Conservation (phyloP, 2,329 filamentous ascomycete species). For the Sporothrix humicola region DNA sequence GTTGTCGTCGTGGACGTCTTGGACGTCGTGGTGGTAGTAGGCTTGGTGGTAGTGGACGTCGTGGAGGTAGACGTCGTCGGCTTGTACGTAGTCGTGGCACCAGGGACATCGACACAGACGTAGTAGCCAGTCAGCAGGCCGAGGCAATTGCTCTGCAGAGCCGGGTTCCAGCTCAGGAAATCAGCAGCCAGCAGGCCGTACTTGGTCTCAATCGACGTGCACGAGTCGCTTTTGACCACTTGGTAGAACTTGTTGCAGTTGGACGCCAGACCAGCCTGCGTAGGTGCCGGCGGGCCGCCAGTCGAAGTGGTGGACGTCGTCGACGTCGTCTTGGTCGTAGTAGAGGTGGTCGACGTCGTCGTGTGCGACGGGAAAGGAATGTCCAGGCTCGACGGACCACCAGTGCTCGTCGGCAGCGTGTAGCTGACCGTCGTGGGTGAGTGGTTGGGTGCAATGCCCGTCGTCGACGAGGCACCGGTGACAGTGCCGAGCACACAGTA, state of each 20-base stretch:
- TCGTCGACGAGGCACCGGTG: not conserved
- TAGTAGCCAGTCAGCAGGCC: conserved; percentile 33
- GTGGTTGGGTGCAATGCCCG: not conserved
- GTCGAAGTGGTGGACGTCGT: conserved; percentile 23
- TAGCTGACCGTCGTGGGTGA: not conserved
- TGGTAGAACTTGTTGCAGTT: conserved; percentile 31
- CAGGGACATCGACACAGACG: conserved; percentile 31
- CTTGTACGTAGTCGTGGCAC: conserved; percentile 11
- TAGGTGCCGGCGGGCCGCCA: conserved; percentile 19
- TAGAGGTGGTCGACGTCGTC: conserved; percentile 28
- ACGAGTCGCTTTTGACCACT: conserved; percentile 31
- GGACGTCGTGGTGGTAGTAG: not conserved
- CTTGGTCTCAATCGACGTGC: conserved; percentile 22
- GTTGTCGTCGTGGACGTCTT: not conserved
- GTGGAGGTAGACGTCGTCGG: not conserved
- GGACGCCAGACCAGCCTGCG: conserved; percentile 18
- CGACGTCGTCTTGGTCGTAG: conserved; percentile 32
- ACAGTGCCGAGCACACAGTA: conserved; percentile 36
- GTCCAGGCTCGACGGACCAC: not conserved
- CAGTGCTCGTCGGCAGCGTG: conserved; percentile 7
- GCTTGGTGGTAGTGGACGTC: not conserved
- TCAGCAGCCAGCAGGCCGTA: conserved; percentile 16
- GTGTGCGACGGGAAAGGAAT: conserved; percentile 19
- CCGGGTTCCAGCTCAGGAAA: conserved; percentile 33
- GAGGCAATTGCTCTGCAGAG: conserved; percentile 21